A percentile compares a stretch with the other conserved stretches of the same genome.
phyloP scores from a whole-genome alignment of 2,329 filamentous ascomycete species.

The Fusarium floridanum region DNA sequence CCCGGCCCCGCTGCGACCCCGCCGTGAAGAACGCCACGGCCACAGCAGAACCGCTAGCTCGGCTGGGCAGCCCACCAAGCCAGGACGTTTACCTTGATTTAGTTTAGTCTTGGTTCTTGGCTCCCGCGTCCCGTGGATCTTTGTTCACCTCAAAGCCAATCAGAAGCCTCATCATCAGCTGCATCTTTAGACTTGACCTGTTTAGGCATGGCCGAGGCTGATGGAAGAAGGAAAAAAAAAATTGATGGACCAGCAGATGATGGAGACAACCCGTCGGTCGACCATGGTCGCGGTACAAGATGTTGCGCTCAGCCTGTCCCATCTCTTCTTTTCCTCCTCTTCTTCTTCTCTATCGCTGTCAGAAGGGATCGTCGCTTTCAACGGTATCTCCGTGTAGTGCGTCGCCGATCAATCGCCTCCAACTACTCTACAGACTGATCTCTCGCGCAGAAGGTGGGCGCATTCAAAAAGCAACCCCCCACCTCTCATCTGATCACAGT shows the following conservation, averaged over 20 bases:
- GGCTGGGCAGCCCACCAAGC: slow-evolving; percentile 15
- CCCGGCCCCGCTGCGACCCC: slow-evolving; percentile 26
- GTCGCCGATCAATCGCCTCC: slow-evolving; percentile 31
- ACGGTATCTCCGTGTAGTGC: slow-evolving; percentile 32
- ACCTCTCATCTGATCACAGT: neutral
- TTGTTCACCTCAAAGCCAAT: slow-evolving; percentile 13
- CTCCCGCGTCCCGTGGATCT: slow-evolving; percentile 37
- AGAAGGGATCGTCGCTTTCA: slow-evolving; percentile 31
- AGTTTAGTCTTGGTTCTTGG: slow-evolving; percentile 35
- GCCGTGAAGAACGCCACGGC: slow-evolving; percentile 29
- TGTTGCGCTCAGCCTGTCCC: slow-evolving; percentile 20
- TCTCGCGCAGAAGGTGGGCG: slow-evolving; percentile 13
- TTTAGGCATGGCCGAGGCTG: slow-evolving; percentile 20
- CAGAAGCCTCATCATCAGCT: neutral
- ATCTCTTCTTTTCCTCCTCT: neutral
- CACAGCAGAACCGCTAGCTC: slow-evolving; percentile 12
- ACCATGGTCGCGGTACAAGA: slow-evolving; percentile 14
- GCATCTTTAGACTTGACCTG: slow-evolving; percentile 30
- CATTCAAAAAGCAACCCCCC: slow-evolving; percentile 29
- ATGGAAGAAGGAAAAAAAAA: slow-evolving; percentile 39
- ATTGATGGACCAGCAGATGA: slow-evolving; percentile 35
- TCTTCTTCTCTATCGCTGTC: slow-evolving; percentile 1
- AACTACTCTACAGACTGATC: slow-evolving; percentile 2
- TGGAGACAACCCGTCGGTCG: slow-evolving; percentile 15
- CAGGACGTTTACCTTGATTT: slow-evolving; percentile 30